Conservation (phyloP, 2,329 filamentous ascomycete species). For the Pseudohalonectria lignicola region DNA sequence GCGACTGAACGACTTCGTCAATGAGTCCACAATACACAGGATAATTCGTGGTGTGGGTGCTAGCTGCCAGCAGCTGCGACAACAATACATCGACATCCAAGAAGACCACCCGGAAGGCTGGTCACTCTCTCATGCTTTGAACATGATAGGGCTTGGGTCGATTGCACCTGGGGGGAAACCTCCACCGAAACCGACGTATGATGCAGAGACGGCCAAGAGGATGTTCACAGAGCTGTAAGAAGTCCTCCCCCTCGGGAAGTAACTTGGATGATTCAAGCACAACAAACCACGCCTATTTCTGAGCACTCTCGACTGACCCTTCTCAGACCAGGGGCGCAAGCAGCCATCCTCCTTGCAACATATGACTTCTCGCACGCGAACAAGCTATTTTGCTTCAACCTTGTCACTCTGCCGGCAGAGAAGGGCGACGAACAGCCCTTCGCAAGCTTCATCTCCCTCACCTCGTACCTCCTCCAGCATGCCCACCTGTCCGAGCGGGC, state of each 20-base stretch:
- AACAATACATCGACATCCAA: slow-evolving; percentile 73
- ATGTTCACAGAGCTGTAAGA: slow-evolving; percentile 71
- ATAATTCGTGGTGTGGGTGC: slow-evolving; percentile 68
- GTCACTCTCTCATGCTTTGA: slow-evolving; percentile 70
- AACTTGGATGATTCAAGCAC: slow-evolving; percentile 10
- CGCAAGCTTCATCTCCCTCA: slow-evolving; percentile 72
- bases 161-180: slow-evolving; percentile 60
- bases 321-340: slow-evolving; percentile 63
- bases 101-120: slow-evolving; percentile 87
- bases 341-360: slow-evolving; percentile 69
- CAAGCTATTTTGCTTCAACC: slow-evolving; percentile 83
- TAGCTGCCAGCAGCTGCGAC: slow-evolving; percentile 56
- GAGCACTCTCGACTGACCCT: too few species aligned
- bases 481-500: slow-evolving; percentile 73
- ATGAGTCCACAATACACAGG: slow-evolving; percentile 75
- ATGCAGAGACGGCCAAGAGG: slow-evolving; percentile 70
- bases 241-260: background rate
- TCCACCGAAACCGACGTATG: slow-evolving; percentile 48
- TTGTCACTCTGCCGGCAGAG: slow-evolving; percentile 51
- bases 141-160: slow-evolving; percentile 72
- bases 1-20: slow-evolving; percentile 89
- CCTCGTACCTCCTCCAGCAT: slow-evolving; percentile 89
- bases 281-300: slow-evolving; percentile 12
- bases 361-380: slow-evolving; percentile 95
- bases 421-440: slow-evolving; percentile 66